A percentile compares a stretch with the other conserved stretches of the same genome.
phyloP scores from a whole-genome alignment of 345 rosid genomes.

The Brassica cretica region DNA sequence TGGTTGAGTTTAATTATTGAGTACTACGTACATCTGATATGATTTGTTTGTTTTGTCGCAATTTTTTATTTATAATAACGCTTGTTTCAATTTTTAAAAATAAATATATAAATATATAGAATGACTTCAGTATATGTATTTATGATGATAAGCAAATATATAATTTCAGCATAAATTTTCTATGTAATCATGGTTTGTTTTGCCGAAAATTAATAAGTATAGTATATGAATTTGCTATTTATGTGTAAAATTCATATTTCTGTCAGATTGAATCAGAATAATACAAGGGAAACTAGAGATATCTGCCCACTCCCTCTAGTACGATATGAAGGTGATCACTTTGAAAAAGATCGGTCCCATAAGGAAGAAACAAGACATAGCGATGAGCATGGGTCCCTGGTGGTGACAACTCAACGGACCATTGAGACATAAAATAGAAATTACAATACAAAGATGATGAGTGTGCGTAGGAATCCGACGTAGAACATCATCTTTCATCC shows the following conservation, averaged over 20 bases:
- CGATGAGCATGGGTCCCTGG: constrained; percentile 25
- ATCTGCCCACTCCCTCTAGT: neutral
- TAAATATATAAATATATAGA: too few species aligned
- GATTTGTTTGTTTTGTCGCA: neutral
- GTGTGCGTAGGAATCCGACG: constrained; percentile 30
- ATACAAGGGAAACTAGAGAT: neutral
- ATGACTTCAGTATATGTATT: neutral
- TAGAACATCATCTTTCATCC: constrained; percentile 9
- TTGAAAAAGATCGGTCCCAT: constrained; percentile 13
- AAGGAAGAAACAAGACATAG: constrained; percentile 27
- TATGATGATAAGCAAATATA: neutral
- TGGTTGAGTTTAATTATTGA: neutral
- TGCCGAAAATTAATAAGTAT: neutral
- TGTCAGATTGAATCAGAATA: neutral
- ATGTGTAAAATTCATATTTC: neutral
- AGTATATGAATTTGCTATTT: neutral
- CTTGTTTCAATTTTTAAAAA: too few species aligned
- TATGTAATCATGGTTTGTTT: neutral
- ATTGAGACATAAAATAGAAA: constrained; percentile 20
- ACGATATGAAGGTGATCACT: constrained; percentile 25
- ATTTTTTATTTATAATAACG: neutral
- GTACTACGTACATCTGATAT: neutral
- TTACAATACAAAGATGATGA: constrained; percentile 7
- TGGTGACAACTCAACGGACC: constrained; percentile 35
- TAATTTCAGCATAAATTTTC: neutral